A percentile compares a stretch with the other conserved stretches of the same genome.
phyloP scores from a whole-genome alignment of 108 stramenopile species.

The Pseudonitzschia multiseries region DNA sequence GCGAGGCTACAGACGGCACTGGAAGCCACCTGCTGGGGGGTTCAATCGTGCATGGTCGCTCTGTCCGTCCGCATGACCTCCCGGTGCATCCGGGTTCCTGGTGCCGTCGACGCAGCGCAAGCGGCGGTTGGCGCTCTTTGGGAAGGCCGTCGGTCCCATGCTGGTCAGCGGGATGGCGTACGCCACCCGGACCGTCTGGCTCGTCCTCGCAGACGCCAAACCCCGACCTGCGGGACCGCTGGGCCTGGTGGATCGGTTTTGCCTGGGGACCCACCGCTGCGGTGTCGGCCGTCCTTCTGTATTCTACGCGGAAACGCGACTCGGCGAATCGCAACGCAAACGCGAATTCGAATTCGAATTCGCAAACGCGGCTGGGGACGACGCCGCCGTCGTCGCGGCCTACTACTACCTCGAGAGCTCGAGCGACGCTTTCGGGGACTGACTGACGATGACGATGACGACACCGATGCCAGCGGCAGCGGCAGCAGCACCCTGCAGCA shows the following conservation, averaged over 20 bases:
- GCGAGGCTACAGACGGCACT: conserved; percentile 19
- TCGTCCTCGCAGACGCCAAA: conserved; percentile 6
- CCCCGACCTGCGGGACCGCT: conserved; percentile 8
- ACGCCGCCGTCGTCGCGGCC: no score
- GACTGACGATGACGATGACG: neutral
- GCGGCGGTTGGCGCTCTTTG: conserved; percentile 9
- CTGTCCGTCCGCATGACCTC: conserved; percentile 24
- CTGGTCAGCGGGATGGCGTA: conserved; percentile 15
- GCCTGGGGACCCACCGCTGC: conserved; percentile 29
- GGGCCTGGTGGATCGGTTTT: conserved; percentile 37
- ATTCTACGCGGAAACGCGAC: conserved; percentile 37
- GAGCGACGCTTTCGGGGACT: no score
- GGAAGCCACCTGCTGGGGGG: conserved; percentile 30
- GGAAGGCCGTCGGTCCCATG: conserved; percentile 33
- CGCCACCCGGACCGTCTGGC: conserved; percentile 8
- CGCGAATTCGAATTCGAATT: no score
- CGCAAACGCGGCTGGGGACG: no score
- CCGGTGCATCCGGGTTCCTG: conserved; percentile 19
- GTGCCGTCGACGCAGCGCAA: conserved; percentile 17
- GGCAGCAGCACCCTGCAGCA: conserved; percentile 4
- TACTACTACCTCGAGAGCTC: no score
- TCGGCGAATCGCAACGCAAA: no score
- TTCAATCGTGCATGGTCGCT: conserved; percentile 21
- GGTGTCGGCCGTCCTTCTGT: conserved; percentile 19
- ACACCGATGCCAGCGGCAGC: neutral